phyloP scores from a whole-genome alignment of 2,329 filamentous ascomycete genomes.

The Lasiodiplodia sp. region DNA sequence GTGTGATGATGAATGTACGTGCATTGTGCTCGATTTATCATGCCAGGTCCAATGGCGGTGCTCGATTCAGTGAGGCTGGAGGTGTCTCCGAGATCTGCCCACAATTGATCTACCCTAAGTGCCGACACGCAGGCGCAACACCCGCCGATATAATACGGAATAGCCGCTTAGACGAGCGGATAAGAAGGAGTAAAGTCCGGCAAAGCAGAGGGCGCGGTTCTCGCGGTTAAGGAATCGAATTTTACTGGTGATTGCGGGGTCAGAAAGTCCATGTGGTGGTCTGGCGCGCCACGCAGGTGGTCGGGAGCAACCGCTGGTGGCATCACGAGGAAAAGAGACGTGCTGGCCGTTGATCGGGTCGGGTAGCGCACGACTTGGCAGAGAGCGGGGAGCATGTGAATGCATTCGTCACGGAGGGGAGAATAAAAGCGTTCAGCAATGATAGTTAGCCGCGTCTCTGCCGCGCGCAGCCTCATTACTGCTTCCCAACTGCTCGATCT shows the following conservation, averaged over 20 bases:
- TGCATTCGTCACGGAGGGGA: not conserved
- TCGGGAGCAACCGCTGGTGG: conserved; percentile 22
- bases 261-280: not conserved
- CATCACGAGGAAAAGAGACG: conserved; percentile 2
- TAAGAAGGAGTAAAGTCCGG: not conserved
- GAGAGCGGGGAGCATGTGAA: not conserved
- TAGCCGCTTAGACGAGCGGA: not conserved
- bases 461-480: conserved; percentile 16
- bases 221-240: not conserved
- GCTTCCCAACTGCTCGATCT: conserved; percentile 8
- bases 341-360: conserved; percentile 15
- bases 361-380: conserved; percentile 21
- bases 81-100: conserved; percentile 12
- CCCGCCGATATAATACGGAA: not conserved
- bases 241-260: conserved; percentile 1
- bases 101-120: conserved; percentile 20
- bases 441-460: conserved; percentile 10
- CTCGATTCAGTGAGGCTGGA: conserved; percentile 24
- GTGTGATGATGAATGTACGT: not conserved
- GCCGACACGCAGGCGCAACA: conserved; percentile 4
- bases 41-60: not conserved
- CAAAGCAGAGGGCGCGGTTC: not conserved
- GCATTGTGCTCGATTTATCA: not conserved
- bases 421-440: conserved; percentile 13
- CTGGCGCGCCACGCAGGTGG: not conserved